Base-by-base conservation (phyloP, 306 rosid species). In the Lathyrus oleraceus region DNA sequence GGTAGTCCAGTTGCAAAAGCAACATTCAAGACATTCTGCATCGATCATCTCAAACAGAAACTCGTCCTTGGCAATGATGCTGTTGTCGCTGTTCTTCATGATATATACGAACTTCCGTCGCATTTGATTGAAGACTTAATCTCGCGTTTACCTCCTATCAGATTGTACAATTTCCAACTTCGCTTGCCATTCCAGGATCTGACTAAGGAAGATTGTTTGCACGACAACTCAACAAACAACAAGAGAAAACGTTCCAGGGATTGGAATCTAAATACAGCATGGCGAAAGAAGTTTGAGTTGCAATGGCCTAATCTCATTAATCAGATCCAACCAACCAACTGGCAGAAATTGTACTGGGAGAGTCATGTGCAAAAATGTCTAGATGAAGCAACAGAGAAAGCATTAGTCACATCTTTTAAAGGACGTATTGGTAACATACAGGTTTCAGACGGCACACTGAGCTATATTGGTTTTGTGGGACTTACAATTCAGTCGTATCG, bases 211-310 rank as follows among this genome's bases (percentile, higher is more conserved):
- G 82, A 63, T 14, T 73, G 71, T 75, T 70, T 77, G 13, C 58
- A 35, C 2, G 77, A 67, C 61, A 67, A 79, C 61, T 61, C 63
- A 2, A 65, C 82, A 20, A 81, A 70, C 27, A 85, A 89, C 25
- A 85, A 89, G 76, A 85, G 86, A 69, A 88, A 87, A 75, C 93
- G 91, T 15, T 70, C 83, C 74, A 90, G 98, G 98, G 69, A 62
- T 83, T 69, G 62, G 72, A 67, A 70, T 67, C 81, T 88, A 28
- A 60, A 83, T 75, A 38, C 65, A 39, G 89, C 86, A 14, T 93
- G 97, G 97, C 70, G 25, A 84, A 59, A 21, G 57, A 75, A 80
- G 23, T 82, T 72, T 68, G 68, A 80, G 43, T 44, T 25, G 53
- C 90, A 88, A 39, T 93, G 98, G 96, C 88, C 88, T n/a, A n/a